phyloP scores from a whole-genome alignment of 1,139 yeast species.

The Kodamaea sp. region DNA sequence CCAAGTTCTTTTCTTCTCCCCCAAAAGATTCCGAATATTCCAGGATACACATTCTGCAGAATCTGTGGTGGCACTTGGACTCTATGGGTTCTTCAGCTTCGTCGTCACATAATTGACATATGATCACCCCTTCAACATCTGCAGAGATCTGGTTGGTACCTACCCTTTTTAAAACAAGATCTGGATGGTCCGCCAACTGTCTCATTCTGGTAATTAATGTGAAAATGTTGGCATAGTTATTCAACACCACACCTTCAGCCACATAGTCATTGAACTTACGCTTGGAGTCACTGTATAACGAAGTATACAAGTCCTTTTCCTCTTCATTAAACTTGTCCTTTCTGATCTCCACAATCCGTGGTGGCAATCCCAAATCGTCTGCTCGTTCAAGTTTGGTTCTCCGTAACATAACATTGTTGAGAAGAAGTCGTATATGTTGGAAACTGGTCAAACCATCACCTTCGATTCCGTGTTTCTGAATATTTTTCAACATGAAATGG shows the following conservation, averaged over 20 bases:
- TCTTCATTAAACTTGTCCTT: constrained; percentile 88
- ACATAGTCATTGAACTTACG: constrained; percentile 86
- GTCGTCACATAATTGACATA: constrained; percentile 93
- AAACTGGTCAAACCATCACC: constrained; percentile 83
- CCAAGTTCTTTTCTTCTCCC: constrained; percentile 51
- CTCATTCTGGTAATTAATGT: constrained; percentile 96
- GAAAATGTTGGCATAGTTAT: constrained; percentile 95
- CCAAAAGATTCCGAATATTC: constrained; percentile 91
- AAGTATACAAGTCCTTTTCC: constrained; percentile 86
- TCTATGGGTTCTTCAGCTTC: constrained; percentile 97
- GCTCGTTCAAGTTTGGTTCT: constrained; percentile 95
- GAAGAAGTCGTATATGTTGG: constrained; percentile 67
- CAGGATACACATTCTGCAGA: constrained; percentile 87
- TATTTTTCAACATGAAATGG: constrained; percentile 90
- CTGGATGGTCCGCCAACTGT: constrained; percentile 98
- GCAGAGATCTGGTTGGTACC: constrained; percentile 42
- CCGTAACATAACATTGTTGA: constrained; percentile 83
- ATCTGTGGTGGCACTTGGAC: constrained; percentile 88
- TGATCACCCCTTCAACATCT: constrained; percentile 59
- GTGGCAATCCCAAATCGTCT: constrained; percentile 95
- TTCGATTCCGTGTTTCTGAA: constrained; percentile 75
- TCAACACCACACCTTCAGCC: constrained; percentile 91
- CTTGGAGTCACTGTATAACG: constrained; percentile 82
- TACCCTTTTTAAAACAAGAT: constrained; percentile 76
- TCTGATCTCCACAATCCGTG: constrained; percentile 85